Percentiles rank a stretch among this genome's conserved stretches.
phyloP scores from a whole-genome alignment of 176 grass and related monocot species.

The Aegilops sharonensis region DNA sequence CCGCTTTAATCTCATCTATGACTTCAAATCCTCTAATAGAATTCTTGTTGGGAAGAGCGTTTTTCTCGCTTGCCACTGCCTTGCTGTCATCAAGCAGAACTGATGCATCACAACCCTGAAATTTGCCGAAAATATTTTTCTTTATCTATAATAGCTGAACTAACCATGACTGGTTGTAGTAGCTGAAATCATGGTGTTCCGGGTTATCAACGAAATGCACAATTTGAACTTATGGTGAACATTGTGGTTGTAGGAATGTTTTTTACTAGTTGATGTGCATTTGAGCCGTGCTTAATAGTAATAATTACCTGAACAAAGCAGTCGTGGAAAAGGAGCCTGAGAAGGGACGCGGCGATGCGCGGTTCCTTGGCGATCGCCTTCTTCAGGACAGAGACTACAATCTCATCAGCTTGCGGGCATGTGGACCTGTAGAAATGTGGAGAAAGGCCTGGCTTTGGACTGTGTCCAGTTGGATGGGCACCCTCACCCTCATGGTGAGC shows the following conservation, averaged over 20 bases:
- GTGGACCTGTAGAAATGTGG: constrained; percentile 63
- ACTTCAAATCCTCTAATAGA: constrained; percentile 86
- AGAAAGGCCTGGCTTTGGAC: constrained; percentile 40
- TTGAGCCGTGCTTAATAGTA: background rate
- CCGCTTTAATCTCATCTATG: constrained; percentile 74
- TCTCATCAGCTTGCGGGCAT: constrained; percentile 72
- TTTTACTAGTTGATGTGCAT: background rate
- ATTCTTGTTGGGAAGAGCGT: constrained; percentile 63
- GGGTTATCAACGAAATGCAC: background rate
- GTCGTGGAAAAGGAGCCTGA: constrained; percentile 76
- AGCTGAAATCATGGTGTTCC: background rate
- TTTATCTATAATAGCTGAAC: background rate
- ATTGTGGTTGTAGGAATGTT: background rate
- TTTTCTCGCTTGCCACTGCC: constrained; percentile 56
- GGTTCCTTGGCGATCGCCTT: constrained; percentile 58
- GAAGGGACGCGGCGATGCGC: constrained; percentile 66
- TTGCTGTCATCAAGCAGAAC: constrained; percentile 66
- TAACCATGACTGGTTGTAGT: background rate
- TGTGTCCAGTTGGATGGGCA: constrained; percentile 21
- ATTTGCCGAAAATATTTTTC: background rate
- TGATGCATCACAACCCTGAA: constrained; percentile 84
- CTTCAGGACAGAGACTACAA: constrained; percentile 58
- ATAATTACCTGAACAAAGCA: constrained; percentile 73
- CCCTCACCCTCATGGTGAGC: constrained; percentile 47
- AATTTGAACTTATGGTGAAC: background rate